Evolutionary conservation across 192 early-diverging fungal species (phyloP), one percentile per base, ranked within the genome.

Genomic region (Phlyctochytrium arcticum): DNA sequence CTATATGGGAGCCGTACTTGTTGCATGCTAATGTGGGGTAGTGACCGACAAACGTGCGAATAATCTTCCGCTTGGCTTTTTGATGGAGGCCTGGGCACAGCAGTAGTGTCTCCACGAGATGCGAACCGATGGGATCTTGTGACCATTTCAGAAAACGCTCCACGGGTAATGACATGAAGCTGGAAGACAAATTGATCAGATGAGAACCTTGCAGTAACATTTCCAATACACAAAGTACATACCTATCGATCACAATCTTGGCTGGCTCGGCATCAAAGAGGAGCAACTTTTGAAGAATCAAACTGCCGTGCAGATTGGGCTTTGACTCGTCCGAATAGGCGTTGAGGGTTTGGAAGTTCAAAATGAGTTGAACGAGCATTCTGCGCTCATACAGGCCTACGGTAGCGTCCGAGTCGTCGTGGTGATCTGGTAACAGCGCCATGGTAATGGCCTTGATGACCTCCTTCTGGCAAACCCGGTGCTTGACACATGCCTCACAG

Each of bases 1-100:
- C 87, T 6, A 92, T 75, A 63, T 89, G 88, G 48, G 84, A 85
- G 36, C 88, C 91, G 69, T 83, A 93, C 63, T 85, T 84, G 71
- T 94, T 86, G 51, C 71, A 63, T 2, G 87, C 84, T 36, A 93
- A 67, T 30, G 68, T 67, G 46, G 76, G 78, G 58, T 82, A 88
- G 42, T 80, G 72, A n/a, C 79, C 78, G 29, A 73, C 23, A 56
- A 87, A 84, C 29, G 72, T 69, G 44, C 78, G 74, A 12, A 90
- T 54, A 9, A 92, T 69, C 70, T 85, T 83, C 37, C 85, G 80
- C 67, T 92, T 91, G 35, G 84, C 69, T 55, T 84, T 86, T 4
- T 76, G 54, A 30, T 79, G 72, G n/a, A 88, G 73, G 19, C 74
- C 72, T 3, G 77, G 68, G 26, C 81, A 80, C 5, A 75, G 51